These are phyloP conservation scores for Hemerocallis citrina DNA, from an alignment of 106 monocot genomes.

Conservation along the genomic window DNA sequence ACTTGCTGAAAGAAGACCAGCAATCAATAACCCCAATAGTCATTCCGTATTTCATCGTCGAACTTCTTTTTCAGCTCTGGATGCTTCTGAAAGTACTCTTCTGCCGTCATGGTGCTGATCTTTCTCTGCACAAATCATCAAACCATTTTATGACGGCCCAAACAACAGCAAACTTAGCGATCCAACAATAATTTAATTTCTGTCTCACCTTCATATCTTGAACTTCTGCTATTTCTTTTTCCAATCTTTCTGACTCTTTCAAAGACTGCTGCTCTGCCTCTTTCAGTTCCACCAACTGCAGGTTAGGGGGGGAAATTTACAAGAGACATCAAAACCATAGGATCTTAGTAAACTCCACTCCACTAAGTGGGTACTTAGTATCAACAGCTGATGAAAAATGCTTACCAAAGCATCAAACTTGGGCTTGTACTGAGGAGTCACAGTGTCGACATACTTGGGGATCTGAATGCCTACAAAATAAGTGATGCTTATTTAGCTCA, in stretches of 20 bases:
- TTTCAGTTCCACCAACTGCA: constrained; percentile 6
- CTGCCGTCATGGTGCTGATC: constrained; percentile 95
- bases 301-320: no score
- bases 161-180: no score
- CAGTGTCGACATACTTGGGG: constrained; percentile 87
- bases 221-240: constrained; percentile 82
- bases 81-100: constrained; percentile 86
- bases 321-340: no score
- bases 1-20: no score
- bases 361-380: no score
- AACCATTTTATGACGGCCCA: no score
- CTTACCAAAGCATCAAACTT: constrained; percentile 94
- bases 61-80: constrained; percentile 93
- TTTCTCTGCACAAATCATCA: constrained; percentile 67
- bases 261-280: not conserved
- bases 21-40: constrained; percentile 95
- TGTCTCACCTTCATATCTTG: constrained; percentile 91
- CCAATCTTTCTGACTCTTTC: constrained; percentile 78
- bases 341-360: no score
- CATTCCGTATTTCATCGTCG: constrained; percentile 95
- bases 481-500: not conserved
- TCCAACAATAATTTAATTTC: no score
- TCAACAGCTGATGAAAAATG: not conserved
- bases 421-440: constrained; percentile 90
- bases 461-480: constrained; percentile 66